phyloP scores from a whole-genome alignment of 805 yeast species.

The Huiozyma sinensis region DNA sequence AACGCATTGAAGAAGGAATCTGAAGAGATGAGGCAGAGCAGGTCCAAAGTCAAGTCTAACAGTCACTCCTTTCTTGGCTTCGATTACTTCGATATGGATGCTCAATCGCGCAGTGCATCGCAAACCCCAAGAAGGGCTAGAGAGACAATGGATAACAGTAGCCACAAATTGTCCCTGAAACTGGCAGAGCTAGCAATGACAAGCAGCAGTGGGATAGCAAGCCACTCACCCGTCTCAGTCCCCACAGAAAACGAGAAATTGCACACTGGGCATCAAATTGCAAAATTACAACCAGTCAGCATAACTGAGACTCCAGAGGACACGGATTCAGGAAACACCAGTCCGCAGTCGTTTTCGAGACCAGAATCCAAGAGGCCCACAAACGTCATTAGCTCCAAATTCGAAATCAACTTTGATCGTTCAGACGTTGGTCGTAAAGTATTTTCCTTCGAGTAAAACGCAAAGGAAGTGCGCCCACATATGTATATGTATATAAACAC shows the following conservation, averaged over 20 bases:
- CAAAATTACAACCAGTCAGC: conserved; percentile 10
- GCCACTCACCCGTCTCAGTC: conserved; percentile 15
- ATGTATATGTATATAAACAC: background rate
- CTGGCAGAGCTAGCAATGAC: conserved; percentile 11
- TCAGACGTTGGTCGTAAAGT: conserved; percentile 33
- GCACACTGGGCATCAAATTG: conserved; percentile 22
- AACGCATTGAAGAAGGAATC: conserved; percentile 19
- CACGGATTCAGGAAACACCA: background rate
- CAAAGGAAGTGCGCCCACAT: background rate
- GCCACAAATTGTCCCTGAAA: conserved; percentile 10
- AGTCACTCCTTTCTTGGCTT: background rate
- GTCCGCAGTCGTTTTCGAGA: conserved; percentile 2
- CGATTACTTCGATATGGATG: conserved; percentile 22
- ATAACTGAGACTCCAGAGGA: conserved; percentile 5
- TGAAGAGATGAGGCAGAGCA: background rate
- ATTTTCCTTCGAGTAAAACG: conserved; percentile 10
- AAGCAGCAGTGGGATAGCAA: conserved; percentile 1
- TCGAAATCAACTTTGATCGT: conserved; percentile 33
- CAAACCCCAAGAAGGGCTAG: conserved; percentile 9
- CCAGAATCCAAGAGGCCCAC: conserved; percentile 11
- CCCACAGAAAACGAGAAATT: conserved; percentile 21
- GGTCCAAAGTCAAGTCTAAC: background rate
- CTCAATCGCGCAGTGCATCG: conserved; percentile 20
- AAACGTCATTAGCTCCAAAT: conserved; percentile 22
- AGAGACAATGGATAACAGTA: conserved; percentile 1